Conservation (phyloP, 352 stramenopile species). For the Pilasporangium apinafurcum region DNA sequence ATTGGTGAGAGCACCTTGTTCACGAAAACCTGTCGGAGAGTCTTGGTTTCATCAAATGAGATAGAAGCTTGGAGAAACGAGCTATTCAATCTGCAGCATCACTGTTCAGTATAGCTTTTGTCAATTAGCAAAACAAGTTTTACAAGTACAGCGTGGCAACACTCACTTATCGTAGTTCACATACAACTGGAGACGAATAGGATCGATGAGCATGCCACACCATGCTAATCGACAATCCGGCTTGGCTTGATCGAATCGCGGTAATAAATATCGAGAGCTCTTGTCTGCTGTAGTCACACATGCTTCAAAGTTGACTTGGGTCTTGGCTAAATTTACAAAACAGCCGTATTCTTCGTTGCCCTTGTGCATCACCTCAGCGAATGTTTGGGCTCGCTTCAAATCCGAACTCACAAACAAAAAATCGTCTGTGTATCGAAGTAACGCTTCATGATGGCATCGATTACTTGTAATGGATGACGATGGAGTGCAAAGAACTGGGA, state of each 20-base stretch:
- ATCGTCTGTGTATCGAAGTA: slow-evolving; percentile 77
- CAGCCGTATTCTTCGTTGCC: slow-evolving; percentile 61
- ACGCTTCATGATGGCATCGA: slow-evolving; percentile 42
- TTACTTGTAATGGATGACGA: background rate
- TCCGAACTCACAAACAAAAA: slow-evolving; percentile 68
- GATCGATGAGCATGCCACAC: slow-evolving; percentile 71
- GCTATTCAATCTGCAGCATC: slow-evolving; percentile 16
- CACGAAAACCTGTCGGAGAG: slow-evolving; percentile 42
- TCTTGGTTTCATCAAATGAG: slow-evolving; percentile 52
- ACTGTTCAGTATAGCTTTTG: background rate
- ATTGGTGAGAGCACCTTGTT: slow-evolving; percentile 57
- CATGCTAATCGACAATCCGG: slow-evolving; percentile 26
- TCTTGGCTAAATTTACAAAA: slow-evolving; percentile 59
- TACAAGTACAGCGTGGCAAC: background rate
- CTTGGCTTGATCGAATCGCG: slow-evolving; percentile 10
- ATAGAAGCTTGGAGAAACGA: slow-evolving; percentile 34
- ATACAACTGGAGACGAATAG: slow-evolving; percentile 41
- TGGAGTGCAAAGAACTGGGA: slow-evolving; percentile 14
- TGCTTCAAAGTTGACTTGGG: slow-evolving; percentile 49
- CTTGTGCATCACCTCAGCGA: slow-evolving; percentile 53
- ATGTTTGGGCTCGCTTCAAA: slow-evolving; percentile 32
- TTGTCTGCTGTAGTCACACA: background rate
- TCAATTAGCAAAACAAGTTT: background rate
- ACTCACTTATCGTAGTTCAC: slow-evolving; percentile 78
- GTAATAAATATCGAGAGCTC: background rate